Evolutionary conservation across 2,329 filamentous ascomycete species (phyloP), one percentile per base, ranked within the genome.

Genomic region (Fusarium sp.): DNA sequence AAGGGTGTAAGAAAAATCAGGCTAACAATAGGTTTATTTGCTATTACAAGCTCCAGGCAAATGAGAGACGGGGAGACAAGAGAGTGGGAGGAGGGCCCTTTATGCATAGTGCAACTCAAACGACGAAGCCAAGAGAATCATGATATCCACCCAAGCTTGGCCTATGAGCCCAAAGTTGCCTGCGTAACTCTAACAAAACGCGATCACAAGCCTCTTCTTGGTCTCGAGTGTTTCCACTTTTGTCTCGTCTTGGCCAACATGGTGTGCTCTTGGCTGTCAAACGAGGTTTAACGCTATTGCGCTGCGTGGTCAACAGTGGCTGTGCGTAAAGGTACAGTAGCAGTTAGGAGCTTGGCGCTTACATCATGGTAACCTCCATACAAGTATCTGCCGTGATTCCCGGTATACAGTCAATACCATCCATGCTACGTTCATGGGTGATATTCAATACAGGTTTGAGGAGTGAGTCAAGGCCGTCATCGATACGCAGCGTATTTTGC

Each of bases 341-440:
- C 44, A 66, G 48, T 42, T 57, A 52, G 45, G 46, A 55, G 51
- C 64, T 72, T 69, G 69, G 69, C 69, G 57, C 66, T 70, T 69
- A 66, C 66, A 70, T 70, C 66, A 66, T 49, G 56, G 51, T 38
- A 66, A 63, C 58, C 37, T 58, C 27, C 29, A 42, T 35, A 35
- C 16, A 35, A 35, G 33, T 39, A 44, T 35, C 29, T 42, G 46
- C 56, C 61, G 45, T 51, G 29, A 31, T 38, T 63, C 37, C 61
- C 46, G 27, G 19, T 41, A 12, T 10, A 39, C 29, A 27, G 67
- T 55, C 46, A 44, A 44, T 29, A 7, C 23, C 33, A 52, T 38
- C 23, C 23, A 52, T 52, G 10, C 33, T 52, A 52, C 23, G 27
- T 33, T 46, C 51, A 57, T 21, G 59, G 39, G 35, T 57, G 23